Conservation (phyloP, 495 filamentous ascomycete genomes). For the Talaromyces nanjingensis region DNA sequence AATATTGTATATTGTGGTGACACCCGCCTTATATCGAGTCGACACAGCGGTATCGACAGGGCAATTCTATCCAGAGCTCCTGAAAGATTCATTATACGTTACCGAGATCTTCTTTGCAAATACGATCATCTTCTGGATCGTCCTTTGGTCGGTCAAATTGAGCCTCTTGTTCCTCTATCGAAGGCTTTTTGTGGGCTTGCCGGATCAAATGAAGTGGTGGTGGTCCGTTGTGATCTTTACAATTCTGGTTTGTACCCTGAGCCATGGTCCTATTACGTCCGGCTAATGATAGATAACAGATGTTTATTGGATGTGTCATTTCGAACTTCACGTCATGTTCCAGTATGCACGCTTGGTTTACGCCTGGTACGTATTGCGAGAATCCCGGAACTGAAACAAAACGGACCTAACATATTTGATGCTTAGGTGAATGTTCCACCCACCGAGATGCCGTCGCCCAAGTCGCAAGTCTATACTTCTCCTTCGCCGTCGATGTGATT, state of each 20-base stretch:
- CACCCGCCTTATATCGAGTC: conserved; percentile 22
- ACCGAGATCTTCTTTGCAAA: conserved; percentile 35
- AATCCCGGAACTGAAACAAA: neutral
- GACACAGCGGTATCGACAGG: conserved; percentile 6
- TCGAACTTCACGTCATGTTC: conserved; percentile 30
- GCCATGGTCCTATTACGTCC: neutral
- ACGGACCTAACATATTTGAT: neutral
- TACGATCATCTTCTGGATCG: conserved; percentile 35
- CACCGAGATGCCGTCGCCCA: conserved; percentile 26
- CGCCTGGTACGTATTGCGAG: conserved; percentile 16
- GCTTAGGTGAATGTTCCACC: conserved; percentile 21
- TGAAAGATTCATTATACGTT: conserved; percentile 20
- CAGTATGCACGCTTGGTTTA: conserved; percentile 34
- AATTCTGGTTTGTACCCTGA: conserved; percentile 21
- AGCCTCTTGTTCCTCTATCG: conserved; percentile 37
- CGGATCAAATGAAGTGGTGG: conserved; percentile 25
- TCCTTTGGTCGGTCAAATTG: conserved; percentile 41
- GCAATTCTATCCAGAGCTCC: conserved; percentile 16
- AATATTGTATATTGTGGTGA: conserved; percentile 28
- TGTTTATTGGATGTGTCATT: conserved; percentile 28
- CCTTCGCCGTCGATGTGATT: conserved; percentile 32
- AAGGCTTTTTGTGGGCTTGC: conserved; percentile 26
- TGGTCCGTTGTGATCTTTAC: conserved; percentile 30
- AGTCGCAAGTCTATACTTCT: conserved; percentile 33
- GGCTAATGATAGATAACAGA: conserved; percentile 11